A percentile compares a stretch with the other conserved stretches of the same genome.
phyloP scores from a whole-genome alignment of 2,329 filamentous ascomycete genomes.

The Fusarium incarnatum region DNA sequence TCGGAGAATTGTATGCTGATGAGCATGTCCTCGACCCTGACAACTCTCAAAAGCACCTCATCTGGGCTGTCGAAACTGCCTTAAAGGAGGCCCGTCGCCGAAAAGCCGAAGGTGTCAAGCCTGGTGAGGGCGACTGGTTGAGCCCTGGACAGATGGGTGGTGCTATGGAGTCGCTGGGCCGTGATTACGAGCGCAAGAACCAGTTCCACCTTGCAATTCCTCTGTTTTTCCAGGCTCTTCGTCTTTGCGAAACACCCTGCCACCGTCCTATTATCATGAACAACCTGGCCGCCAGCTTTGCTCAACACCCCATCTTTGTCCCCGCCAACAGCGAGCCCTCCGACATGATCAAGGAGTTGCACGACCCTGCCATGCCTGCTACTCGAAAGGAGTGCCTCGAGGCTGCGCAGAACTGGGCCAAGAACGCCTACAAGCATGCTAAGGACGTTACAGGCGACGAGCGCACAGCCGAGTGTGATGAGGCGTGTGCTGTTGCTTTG shows the following conservation, averaged over 20 bases:
- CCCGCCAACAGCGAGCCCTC: slow-evolving; percentile 46
- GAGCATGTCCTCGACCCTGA: slow-evolving; percentile 80
- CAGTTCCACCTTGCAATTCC: slow-evolving; percentile 86
- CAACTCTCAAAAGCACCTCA: slow-evolving; percentile 76
- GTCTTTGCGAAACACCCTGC: slow-evolving; percentile 74
- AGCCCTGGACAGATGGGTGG: slow-evolving; percentile 78
- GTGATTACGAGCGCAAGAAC: slow-evolving; percentile 78
- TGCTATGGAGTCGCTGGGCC: slow-evolving; percentile 78
- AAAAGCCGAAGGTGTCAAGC: slow-evolving; percentile 73
- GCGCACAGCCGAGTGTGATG: slow-evolving; percentile 82
- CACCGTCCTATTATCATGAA: slow-evolving; percentile 89
- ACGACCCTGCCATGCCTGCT: slow-evolving; percentile 49
- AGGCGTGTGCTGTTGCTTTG: slow-evolving; percentile 84
- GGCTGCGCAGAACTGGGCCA: slow-evolving; percentile 81
- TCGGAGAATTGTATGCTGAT: slow-evolving; percentile 84
- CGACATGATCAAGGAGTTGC: slow-evolving; percentile 45
- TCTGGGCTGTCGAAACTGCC: slow-evolving; percentile 84
- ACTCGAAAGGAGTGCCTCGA: slow-evolving; percentile 72
- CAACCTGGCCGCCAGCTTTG: slow-evolving; percentile 80
- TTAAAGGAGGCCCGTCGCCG: slow-evolving; percentile 79
- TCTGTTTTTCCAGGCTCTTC: slow-evolving; percentile 85
- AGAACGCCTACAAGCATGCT: slow-evolving; percentile 77
- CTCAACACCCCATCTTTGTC: slow-evolving; percentile 68
- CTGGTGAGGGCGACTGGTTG: slow-evolving; percentile 79
- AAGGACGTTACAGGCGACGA: slow-evolving; percentile 72